A percentile compares a stretch with the other conserved stretches of the same genome.
phyloP scores from a whole-genome alignment of 352 stramenopile species.

The Phytophthora uliginosa region DNA sequence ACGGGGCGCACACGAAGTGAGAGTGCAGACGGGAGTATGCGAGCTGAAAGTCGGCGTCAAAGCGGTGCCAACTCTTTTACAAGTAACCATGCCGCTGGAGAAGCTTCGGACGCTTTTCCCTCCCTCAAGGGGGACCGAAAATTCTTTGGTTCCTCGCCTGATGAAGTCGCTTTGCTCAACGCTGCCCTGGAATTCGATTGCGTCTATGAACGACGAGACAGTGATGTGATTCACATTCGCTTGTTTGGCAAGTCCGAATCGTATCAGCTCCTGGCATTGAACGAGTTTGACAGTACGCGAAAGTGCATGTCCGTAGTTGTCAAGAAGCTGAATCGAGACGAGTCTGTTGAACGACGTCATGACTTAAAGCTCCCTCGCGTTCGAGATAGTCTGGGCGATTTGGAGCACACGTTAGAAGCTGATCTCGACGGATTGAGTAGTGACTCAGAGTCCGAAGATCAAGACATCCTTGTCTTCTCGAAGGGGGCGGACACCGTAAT shows the following conservation, averaged over 20 bases:
- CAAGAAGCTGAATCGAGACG: constrained; percentile 46
- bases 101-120: constrained; percentile 42
- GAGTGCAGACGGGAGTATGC: constrained; percentile 32
- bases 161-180: constrained; percentile 86
- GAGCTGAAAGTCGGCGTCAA: constrained; percentile 30
- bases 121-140: constrained; percentile 49
- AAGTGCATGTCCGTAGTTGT: constrained; percentile 91
- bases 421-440: constrained; percentile 32
- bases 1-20: constrained; percentile 20
- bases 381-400: constrained; percentile 38
- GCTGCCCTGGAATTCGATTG: constrained; percentile 87
- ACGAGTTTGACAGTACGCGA: constrained; percentile 89
- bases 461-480: constrained; percentile 83
- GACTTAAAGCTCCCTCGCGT: constrained; percentile 9
- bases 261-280: constrained; percentile 83
- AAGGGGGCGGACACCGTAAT: constrained; percentile 93
- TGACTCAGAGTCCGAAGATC: constrained; percentile 39
- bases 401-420: constrained; percentile 32
- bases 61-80: constrained; percentile 36
- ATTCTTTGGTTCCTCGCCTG: constrained; percentile 84
- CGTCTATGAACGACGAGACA: constrained; percentile 78
- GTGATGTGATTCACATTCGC: constrained; percentile 80
- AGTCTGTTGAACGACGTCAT: neutral
- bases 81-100: constrained; percentile 29
- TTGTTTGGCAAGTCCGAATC: constrained; percentile 82